Base-by-base conservation (phyloP, 805 yeast genomes). In the Dipodascus albidus region DNA sequence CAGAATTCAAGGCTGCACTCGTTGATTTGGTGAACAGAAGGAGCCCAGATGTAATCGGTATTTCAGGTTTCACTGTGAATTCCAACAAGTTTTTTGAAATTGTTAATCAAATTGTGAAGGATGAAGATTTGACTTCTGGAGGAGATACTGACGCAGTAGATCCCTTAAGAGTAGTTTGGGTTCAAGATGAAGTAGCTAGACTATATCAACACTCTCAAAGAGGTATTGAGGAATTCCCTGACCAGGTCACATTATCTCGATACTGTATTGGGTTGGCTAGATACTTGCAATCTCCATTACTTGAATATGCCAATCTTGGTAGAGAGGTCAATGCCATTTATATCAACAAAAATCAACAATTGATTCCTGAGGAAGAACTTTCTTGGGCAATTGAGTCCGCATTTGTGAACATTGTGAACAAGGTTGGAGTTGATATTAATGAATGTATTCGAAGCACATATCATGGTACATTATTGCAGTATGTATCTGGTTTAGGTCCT, bases 381-480 rank as follows among this genome's bases (percentile, higher is more conserved):
- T 66, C 68, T 52, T 82, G 79, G 55, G 85, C 93, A 0, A 67
- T 87, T 53, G 91, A 86, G 55, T 75, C 91, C 2, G 86, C 84
- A 0, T 83, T 87, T 64, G 97, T 93, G 49, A 99, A 93, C 69
- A 81, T 85, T 55, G 86, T 87, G 14, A 89, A 91, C 66, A 73
- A 87, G 73, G 95, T 87, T 52, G 99, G 99, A 63, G 86, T 91
- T 23, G 96, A 91, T 60, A 83, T 93, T 62, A 91, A 93, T 62
- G 90, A 84, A 57, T 96, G 96, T 4, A 83, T 88, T 3, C 74
- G 88, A 55, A 86, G 85, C 53, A 73, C 81, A 0, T 86, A 87
- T 62, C 69, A 80, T 55, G 87, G 96, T 2, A 78, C 79, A 33
- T 68, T 81, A 52, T 72, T 93, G 56, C 93, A 82, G 27, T 93